Base-by-base conservation (phyloP, 768 basidiomycete genomes). In the Leccinellum luteum region DNA sequence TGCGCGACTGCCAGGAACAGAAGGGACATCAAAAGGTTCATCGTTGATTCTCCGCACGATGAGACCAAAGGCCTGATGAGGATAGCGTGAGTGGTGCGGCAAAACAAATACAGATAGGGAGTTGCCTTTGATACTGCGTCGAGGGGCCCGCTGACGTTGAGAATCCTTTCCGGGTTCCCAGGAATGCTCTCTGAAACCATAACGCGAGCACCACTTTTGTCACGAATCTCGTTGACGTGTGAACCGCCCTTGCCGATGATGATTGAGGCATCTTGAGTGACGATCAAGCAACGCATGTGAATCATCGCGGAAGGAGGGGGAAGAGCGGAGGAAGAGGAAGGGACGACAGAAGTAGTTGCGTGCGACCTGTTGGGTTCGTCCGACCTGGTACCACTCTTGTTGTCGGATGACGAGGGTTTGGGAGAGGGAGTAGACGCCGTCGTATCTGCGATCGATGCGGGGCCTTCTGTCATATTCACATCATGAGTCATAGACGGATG, bases 41-140 rank as follows among this genome's bases (percentile, higher is more conserved):
- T 99, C 97, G 70, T 98, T 99, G 75, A 98, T 99, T 64, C 96
- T 86, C 58, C 97, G 90, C 21, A 98, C 97, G 67, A 99, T 98
- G 60, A 99, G 86, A 55, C 97, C 97, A 73, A 98, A 99, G 9
- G 97, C 97, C 96, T 98, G 67, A 4, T 52, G 51, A 15, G 27
- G 49, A 55, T 45, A 28, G 32, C 45, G 48, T 52, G 58, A 59
- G 54, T 13, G 53, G 49, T 9, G 19, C 13, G 7, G 35, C 15
- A 13, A 31, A 44, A 15, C 19, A 17, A 51, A 23, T 52, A 23
- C 23, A 35, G 54, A 17, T 25, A 28, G 49, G 25, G 41, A 30
- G 70, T 83, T 57, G 90, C 96, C 87, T 99, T 99, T 57, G 92
- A 94, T 19, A 98, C 97, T n/a, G 97, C 95, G 68, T 99, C 97